Conservation (phyloP, 2,329 filamentous ascomycete species). For the Beauveria varroae region DNA sequence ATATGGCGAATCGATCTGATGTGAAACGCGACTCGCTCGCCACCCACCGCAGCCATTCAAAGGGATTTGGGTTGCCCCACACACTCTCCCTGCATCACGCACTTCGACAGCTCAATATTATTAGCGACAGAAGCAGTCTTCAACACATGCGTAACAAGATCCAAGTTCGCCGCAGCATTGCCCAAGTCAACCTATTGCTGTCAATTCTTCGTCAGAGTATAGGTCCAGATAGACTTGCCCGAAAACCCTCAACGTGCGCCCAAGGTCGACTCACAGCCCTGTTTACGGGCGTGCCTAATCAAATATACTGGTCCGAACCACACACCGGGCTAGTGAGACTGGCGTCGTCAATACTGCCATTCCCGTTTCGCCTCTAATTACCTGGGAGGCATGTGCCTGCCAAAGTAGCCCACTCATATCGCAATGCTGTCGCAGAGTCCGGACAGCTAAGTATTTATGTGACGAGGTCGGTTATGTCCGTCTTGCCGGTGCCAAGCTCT, state of each 20-base stretch:
- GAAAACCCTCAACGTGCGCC: neutral
- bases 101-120: too few species aligned
- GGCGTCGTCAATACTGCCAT: neutral
- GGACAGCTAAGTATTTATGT: neutral
- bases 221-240: neutral
- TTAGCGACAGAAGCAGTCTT: neutral
- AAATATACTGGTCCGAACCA: neutral
- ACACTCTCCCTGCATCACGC: neutral
- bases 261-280: neutral
- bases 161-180: neutral
- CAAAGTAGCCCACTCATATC: neutral
- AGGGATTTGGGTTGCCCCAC: neutral
- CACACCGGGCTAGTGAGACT: neutral
- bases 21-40: neutral
- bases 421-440: conserved; percentile 5
- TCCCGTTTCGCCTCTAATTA: neutral
- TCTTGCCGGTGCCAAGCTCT: neutral
- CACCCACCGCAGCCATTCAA: neutral
- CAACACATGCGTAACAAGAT: neutral
- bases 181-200: neutral
- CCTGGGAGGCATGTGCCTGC: conserved; percentile 2
- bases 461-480: neutral
- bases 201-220: neutral
- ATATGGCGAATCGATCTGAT: neutral
- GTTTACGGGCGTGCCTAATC: neutral